A percentile compares a stretch with the other conserved stretches of the same genome.
Conservation (phyloP, 2,329 filamentous ascomycete species). For the Exophiala viscosa region DNA sequence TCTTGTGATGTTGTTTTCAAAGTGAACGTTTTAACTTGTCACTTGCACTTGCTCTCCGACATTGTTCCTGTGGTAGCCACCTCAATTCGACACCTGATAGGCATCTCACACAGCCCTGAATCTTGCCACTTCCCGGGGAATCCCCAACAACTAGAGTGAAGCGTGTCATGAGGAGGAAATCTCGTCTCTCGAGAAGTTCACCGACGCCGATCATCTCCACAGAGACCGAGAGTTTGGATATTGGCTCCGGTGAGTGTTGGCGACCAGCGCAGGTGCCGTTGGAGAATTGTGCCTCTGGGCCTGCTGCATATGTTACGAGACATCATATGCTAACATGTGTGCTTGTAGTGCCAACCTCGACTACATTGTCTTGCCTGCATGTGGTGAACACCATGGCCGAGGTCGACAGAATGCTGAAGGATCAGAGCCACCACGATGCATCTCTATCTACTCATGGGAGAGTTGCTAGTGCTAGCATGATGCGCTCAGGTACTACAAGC, state of each 20-base stretch:
- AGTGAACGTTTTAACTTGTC: neutral
- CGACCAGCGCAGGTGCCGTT: neutral
- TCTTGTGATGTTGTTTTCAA: neutral
- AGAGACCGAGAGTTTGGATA: neutral
- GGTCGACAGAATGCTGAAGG: constrained; percentile 25
- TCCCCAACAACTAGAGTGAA: neutral
- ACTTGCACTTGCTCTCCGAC: constrained; percentile 2
- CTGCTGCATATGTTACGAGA: neutral
- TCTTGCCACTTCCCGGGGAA: neutral
- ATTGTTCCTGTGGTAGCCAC: neutral
- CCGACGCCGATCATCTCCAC: constrained; percentile 11
- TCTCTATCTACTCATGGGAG: constrained; percentile 19
- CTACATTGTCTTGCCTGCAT: constrained; percentile 11
- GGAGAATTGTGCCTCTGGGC: neutral
- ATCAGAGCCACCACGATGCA: constrained; percentile 21
- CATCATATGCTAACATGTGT: constrained; percentile 7
- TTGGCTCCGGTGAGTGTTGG: neutral
- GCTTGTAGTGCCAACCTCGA: constrained; percentile 2
- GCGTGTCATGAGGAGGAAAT: constrained; percentile 24
- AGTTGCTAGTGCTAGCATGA: constrained; percentile 24
- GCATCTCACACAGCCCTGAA: neutral
- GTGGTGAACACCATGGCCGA: constrained; percentile 21
- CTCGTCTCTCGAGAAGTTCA: constrained; percentile 16
- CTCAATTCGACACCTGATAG: neutral
- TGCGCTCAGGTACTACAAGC: constrained; percentile 22